Base-by-base conservation (phyloP, 257 asterid species). In the Solanum arcanum region DNA sequence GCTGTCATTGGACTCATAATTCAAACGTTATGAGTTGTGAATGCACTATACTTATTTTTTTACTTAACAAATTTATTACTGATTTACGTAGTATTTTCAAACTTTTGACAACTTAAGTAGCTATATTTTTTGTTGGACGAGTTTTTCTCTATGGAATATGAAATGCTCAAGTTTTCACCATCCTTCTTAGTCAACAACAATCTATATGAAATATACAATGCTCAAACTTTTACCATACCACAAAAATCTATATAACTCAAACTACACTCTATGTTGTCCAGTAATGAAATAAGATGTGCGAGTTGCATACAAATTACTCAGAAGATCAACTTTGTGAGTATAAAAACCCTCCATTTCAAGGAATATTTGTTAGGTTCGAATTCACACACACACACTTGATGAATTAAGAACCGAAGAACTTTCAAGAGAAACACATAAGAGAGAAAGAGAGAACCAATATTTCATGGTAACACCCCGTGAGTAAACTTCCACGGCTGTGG, bases 271-370 rank as follows among this genome's bases (percentile, higher is more conserved):
- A 92, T 23, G 94, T 97, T 1, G 90, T 87, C 2, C 90, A 90
- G 10, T 95, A 93, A 27, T 96, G 99, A 97, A 93, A 90, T 86
- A 95, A 94, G 91, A 94, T 94, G 23, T 94, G 98, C 85, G 96
- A 96, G 73, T 89, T 93, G 95, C 97, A 92, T 86, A 91, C 96
- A 27, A 89, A 90, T 76, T 96, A 95, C 93, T 88, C 93, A 4
- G 97, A 94, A 90, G 92, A 91, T 85, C 94, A 95, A 83, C 94
- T 59, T 3, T 88, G 98, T 93, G 88, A 94, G 97, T 89, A 6
- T 25, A 77, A 20, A 75, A 83, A 39, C 11, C 16, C 18, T 5
- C 12, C 25, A 23, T 27, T 76, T 41, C 42, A 37, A 66, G 21
- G 60, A 56, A 13, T 60, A 33, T 33, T 33, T 33, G 35, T 33